Conservation (phyloP, 2,329 filamentous ascomycete genomes). For the Thermothelomyces thermophilus region DNA sequence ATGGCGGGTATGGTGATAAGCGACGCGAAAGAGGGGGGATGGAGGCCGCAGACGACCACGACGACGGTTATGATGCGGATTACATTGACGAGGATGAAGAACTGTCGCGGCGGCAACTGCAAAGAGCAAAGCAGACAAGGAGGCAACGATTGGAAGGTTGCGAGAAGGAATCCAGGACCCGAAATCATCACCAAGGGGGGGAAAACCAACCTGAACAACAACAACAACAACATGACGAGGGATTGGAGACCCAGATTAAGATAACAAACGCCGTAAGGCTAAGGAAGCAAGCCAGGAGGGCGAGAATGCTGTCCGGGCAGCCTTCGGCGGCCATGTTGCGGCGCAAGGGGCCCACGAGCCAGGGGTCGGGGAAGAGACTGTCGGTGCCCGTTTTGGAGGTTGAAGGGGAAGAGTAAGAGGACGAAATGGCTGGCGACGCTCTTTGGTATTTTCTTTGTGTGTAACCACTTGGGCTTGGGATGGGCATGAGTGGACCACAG, state of each 20-base stretch:
- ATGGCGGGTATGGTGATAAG: no score
- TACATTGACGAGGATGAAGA: background rate
- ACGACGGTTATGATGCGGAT: background rate
- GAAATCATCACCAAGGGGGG: background rate
- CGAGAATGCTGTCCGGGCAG: conserved; percentile 21
- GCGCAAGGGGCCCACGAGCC: background rate
- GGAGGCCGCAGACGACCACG: background rate
- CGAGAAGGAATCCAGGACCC: background rate
- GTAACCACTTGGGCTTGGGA: background rate
- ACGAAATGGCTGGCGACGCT: background rate
- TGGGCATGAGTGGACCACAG: background rate
- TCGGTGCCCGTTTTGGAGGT: background rate
- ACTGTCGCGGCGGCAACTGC: no score
- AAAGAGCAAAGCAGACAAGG: no score
- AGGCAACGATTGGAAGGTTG: no score
- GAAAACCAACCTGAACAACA: background rate
- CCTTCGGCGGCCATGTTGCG: conserved; percentile 4
- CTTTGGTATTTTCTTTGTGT: conserved; percentile 1
- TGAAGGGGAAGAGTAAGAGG: background rate
- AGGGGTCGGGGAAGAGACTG: background rate
- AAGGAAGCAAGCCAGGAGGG: conserved; percentile 29
- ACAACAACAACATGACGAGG: conserved; percentile 4
- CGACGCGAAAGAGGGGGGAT: no score
- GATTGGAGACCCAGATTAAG: conserved; percentile 14
- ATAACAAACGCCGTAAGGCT: conserved; percentile 26